phyloP scores from a whole-genome alignment of 306 rosid species.

The Trifolium subterraneum region DNA sequence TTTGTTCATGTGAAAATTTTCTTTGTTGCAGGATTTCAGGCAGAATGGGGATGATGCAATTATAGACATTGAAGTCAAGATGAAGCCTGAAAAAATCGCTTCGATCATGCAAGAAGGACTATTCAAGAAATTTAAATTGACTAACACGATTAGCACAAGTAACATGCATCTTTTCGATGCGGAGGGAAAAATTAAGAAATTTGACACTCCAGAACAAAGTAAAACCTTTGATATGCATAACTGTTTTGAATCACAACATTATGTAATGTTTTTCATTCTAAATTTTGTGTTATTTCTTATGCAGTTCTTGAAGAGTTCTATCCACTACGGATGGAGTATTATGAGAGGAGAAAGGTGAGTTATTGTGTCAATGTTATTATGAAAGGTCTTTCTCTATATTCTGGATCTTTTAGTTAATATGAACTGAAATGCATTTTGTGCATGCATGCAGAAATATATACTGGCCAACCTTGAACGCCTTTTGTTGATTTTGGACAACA shows the following conservation, averaged over 20 bases:
- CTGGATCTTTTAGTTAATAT: neutral
- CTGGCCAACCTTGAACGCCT: conserved; percentile 69
- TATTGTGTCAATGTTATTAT: neutral
- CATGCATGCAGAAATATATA: conserved; percentile 64
- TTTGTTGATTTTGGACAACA: conserved; percentile 72
- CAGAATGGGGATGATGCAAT: conserved; percentile 81
- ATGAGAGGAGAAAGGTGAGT: conserved; percentile 81
- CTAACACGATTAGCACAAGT: conserved; percentile 64
- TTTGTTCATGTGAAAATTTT: conserved; percentile 10
- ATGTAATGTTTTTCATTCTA: conserved; percentile 1
- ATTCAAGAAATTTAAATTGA: conserved; percentile 75
- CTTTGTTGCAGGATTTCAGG: conserved; percentile 67
- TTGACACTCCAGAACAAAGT: conserved; percentile 84
- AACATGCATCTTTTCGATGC: conserved; percentile 92
- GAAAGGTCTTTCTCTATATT: neutral
- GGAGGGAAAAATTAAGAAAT: conserved; percentile 80
- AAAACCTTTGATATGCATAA: conserved; percentile 23
- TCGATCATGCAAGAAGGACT: conserved; percentile 73
- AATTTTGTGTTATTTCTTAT: conserved; percentile 27
- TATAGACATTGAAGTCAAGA: conserved; percentile 66
- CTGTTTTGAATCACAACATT: neutral
- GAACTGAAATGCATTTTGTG: conserved; percentile 28
- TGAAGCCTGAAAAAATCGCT: conserved; percentile 60
- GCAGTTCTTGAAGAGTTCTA: conserved; percentile 90
- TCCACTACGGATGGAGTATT: conserved; percentile 69